A percentile compares a stretch with the other conserved stretches of the same genome.
These are phyloP conservation scores for Mucor circinelloides DNA, from an alignment of 371 early-diverging fungal species.

Conservation along the genomic window DNA sequence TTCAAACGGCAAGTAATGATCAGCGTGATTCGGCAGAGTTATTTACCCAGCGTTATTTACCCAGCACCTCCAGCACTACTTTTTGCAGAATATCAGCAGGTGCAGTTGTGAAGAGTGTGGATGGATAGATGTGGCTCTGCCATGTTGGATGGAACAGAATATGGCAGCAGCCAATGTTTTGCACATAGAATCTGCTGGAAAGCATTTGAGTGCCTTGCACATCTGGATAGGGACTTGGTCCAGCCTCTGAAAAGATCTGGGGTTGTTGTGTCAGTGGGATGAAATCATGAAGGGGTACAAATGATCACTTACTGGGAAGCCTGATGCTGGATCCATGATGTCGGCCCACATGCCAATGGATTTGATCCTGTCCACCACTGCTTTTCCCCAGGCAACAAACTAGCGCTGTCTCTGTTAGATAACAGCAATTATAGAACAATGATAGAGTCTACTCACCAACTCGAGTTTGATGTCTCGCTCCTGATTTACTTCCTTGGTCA, in stretches of 20 bases:
- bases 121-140: conserved; percentile 87
- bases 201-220: conserved; percentile 79
- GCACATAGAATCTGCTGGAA: conserved; percentile 60
- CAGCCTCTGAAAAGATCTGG: conserved; percentile 61
- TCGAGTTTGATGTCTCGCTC: conserved; percentile 84
- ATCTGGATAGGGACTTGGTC: conserved; percentile 84
- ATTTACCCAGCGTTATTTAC: conserved; percentile 5
- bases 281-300: not conserved
- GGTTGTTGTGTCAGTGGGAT: not conserved
- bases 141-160: conserved; percentile 84
- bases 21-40: not conserved
- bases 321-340: conserved; percentile 92
- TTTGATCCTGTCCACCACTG: conserved; percentile 55
- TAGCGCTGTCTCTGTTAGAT: conserved; percentile 17
- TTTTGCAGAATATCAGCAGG: conserved; percentile 62
- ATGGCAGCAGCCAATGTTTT: conserved; percentile 83
- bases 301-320: conserved; percentile 69
- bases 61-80: conserved; percentile 31
- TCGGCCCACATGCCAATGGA: conserved; percentile 84
- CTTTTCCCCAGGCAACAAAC: conserved; percentile 77
- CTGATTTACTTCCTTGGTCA: conserved; percentile 64
- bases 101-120: conserved; percentile 84
- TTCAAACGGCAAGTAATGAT: not conserved
- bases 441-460: conserved; percentile 54
- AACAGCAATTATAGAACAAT: too few relatives aligned